Evolutionary conservation across 1,284 basidiomycete genomes (phyloP).

Genomic region (Ceratobasidium sp.): DNA sequence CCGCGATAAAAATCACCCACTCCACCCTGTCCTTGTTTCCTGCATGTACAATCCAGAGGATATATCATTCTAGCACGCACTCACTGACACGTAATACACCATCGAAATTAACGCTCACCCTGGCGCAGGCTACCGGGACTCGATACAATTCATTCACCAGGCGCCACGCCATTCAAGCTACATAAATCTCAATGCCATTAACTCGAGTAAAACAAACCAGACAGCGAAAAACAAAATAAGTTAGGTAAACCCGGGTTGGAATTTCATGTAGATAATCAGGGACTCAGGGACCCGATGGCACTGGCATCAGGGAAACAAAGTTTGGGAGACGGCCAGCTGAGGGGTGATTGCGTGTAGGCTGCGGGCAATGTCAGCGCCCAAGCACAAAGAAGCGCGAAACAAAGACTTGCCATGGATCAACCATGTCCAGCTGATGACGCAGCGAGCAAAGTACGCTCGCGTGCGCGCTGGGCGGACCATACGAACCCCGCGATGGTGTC

Average conservation of each 20-base stretch:
- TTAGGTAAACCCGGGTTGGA: slow-evolving; percentile 17
- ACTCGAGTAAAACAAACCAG: too few species aligned
- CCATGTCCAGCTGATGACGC: slow-evolving; percentile 8
- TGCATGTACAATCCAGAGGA: slow-evolving; percentile 3
- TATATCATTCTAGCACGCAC: too few species aligned
- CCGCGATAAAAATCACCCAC: too few species aligned
- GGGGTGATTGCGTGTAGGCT: not conserved
- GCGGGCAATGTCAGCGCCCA: not conserved
- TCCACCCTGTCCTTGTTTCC: too few species aligned
- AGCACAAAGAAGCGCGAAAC: not conserved
- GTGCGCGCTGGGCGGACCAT: slow-evolving; percentile 35
- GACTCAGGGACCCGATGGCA: not conserved
- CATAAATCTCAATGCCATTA: too few species aligned
- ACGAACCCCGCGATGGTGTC: slow-evolving; percentile 34
- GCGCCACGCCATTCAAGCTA: too few species aligned
- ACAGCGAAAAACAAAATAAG: slow-evolving; percentile 10
- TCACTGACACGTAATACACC: too few species aligned
- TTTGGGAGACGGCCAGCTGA: not conserved
- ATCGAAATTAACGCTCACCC: too few species aligned
- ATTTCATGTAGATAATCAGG: slow-evolving; percentile 16
- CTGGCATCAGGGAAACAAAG: slow-evolving; percentile 12
- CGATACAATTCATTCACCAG: too few species aligned
- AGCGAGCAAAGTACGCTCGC: slow-evolving; percentile 29
- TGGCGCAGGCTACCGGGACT: too few species aligned
- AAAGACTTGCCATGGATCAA: too few species aligned